A percentile compares a stretch with the other conserved stretches of the same genome.
phyloP scores from a whole-genome alignment of 768 basidiomycete species.

The Lentinula sp. region DNA sequence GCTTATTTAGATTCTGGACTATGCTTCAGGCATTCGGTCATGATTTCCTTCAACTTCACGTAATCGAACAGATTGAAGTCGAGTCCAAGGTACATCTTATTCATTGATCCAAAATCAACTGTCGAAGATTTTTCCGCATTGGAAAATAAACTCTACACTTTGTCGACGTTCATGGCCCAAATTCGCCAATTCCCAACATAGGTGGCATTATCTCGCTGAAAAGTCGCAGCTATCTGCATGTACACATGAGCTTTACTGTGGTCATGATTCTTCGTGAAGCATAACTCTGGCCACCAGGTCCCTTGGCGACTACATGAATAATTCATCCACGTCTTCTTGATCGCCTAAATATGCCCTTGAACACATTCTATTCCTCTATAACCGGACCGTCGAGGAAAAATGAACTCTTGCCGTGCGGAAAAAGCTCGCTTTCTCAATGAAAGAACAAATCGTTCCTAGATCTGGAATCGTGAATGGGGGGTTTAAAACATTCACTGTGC shows the following conservation, averaged over 20 bases:
- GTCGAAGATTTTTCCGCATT: not conserved
- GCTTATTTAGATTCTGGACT: too few species aligned
- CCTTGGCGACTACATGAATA: not conserved
- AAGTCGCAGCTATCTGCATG: not conserved
- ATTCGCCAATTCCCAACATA: not conserved
- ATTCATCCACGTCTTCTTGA: not conserved
- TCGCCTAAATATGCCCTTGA: not conserved
- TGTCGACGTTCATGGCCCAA: not conserved
- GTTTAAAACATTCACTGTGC: not conserved
- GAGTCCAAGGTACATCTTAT: constrained; percentile 27
- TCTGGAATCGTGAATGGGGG: not conserved
- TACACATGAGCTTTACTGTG: not conserved
- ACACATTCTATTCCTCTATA: not conserved
- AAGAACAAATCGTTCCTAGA: not conserved
- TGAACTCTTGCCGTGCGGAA: not conserved
- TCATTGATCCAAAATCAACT: constrained; percentile 3
- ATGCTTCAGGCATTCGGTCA: too few species aligned
- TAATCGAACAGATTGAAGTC: not conserved
- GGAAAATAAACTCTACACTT: not conserved
- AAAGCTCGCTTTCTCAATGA: not conserved
- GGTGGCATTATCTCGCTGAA: not conserved
- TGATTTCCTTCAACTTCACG: too few species aligned
- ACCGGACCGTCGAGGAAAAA: not conserved
- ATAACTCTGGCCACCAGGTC: not conserved
- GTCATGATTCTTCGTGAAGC: not conserved